These are phyloP conservation scores for Pythium phragmitis DNA, from an alignment of 352 stramenopile genomes.

Conservation along the genomic window DNA sequence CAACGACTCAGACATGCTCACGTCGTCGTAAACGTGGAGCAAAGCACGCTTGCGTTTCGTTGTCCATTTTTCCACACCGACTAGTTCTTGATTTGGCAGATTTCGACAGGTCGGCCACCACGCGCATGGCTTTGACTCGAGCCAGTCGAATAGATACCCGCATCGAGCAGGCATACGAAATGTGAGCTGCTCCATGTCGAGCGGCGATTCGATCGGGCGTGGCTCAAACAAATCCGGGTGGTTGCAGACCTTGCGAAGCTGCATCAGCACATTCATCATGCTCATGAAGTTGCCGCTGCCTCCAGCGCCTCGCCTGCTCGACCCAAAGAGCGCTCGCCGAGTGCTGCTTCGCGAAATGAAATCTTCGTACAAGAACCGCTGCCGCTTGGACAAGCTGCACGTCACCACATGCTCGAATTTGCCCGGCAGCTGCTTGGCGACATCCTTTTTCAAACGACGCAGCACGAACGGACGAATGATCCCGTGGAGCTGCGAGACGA, in stretches of 20 bases:
- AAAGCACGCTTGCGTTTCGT: neutral
- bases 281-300: slow-evolving; percentile 92
- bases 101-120: slow-evolving; percentile 38
- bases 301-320: slow-evolving; percentile 44
- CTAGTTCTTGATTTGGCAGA: slow-evolving; percentile 47
- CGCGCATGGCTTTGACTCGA: slow-evolving; percentile 23
- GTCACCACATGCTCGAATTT: slow-evolving; percentile 98
- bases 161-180: slow-evolving; percentile 38
- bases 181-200: slow-evolving; percentile 64
- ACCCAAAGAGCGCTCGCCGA: slow-evolving; percentile 87
- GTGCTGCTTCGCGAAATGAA: slow-evolving; percentile 96
- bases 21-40: slow-evolving; percentile 26
- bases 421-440: slow-evolving; percentile 96
- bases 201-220: slow-evolving; percentile 95
- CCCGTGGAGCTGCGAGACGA: slow-evolving; percentile 94
- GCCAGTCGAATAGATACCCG: slow-evolving; percentile 44
- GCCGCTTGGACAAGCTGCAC: slow-evolving; percentile 93
- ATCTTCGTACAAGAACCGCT: slow-evolving; percentile 98
- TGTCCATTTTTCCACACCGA: slow-evolving; percentile 7
- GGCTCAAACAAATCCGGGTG: slow-evolving; percentile 99
- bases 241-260: slow-evolving; percentile 97
- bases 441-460: slow-evolving; percentile 96
- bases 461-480: slow-evolving; percentile 99
- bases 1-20: slow-evolving; percentile 12
- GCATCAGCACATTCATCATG: slow-evolving; percentile 99